Percentiles rank a stretch among this genome's conserved stretches.
These are phyloP conservation scores for Solanum hybrid DNA, from an alignment of 305 asterid species.

Conservation along the genomic window DNA sequence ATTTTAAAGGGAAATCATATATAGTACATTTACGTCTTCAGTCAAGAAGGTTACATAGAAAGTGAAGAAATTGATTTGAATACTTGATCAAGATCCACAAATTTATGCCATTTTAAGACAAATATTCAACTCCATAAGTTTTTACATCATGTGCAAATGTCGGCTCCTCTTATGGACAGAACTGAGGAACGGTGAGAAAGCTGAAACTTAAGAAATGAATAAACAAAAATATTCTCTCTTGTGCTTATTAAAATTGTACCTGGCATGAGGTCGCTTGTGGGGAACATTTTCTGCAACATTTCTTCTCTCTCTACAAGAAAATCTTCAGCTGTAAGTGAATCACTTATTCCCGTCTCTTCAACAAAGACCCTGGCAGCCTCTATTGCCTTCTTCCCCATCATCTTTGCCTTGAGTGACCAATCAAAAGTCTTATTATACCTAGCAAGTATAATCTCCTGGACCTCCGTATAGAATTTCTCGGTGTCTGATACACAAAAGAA, in stretches of 20 bases:
- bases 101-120: neutral
- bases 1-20: neutral
- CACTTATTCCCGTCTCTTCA: constrained; percentile 69
- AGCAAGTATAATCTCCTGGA: constrained; percentile 82
- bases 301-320: constrained; percentile 89
- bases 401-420: constrained; percentile 91
- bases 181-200: neutral
- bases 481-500: constrained; percentile 47
- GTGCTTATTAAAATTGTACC: constrained; percentile 23
- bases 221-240: neutral
- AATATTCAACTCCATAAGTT: neutral
- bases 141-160: neutral
- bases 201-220: neutral
- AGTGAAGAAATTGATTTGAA: neutral
- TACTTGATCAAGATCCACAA: neutral
- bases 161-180: neutral
- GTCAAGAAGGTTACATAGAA: neutral
- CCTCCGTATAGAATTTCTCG: constrained; percentile 84
- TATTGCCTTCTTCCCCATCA: constrained; percentile 97
- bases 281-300: constrained; percentile 61
- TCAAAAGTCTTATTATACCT: constrained; percentile 83
- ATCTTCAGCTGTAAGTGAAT: constrained; percentile 69
- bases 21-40: neutral
- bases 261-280: constrained; percentile 88
- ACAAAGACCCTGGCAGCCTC: constrained; percentile 92